phyloP scores from a whole-genome alignment of 495 filamentous ascomycete genomes.

The Parathielavia hyrcaniae region DNA sequence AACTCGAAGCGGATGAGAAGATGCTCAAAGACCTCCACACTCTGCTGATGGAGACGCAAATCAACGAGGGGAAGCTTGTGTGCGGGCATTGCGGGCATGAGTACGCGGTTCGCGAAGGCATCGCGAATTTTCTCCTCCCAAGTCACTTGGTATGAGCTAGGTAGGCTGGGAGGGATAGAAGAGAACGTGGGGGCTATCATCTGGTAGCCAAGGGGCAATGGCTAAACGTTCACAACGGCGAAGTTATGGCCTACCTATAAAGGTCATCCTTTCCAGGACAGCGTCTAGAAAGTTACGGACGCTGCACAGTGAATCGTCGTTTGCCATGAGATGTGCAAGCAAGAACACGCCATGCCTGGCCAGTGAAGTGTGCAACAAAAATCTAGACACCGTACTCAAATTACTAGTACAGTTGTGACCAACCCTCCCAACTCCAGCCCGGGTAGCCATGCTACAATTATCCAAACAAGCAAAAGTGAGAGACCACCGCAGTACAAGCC shows the following conservation, averaged over 20 bases:
- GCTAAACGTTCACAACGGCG: slow-evolving; percentile 2
- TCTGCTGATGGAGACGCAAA: slow-evolving; percentile 82
- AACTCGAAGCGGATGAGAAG: slow-evolving; percentile 56
- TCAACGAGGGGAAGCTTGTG: slow-evolving; percentile 77
- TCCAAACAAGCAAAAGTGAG: slow-evolving; percentile 7
- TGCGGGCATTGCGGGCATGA: slow-evolving; percentile 90
- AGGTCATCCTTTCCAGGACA: background rate
- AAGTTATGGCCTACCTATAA: background rate
- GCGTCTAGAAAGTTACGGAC: too few species aligned
- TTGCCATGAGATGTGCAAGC: background rate
- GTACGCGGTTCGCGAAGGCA: slow-evolving; percentile 88
- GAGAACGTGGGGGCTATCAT: background rate
- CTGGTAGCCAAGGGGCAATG: background rate
- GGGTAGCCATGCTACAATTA: slow-evolving; percentile 18
- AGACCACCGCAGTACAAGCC: background rate
- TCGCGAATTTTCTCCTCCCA: slow-evolving; percentile 91
- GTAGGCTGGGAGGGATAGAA: background rate
- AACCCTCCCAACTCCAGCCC: slow-evolving; percentile 20
- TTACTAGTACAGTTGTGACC: slow-evolving; percentile 13
- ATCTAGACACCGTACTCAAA: slow-evolving; percentile 14
- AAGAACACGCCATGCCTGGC: background rate
- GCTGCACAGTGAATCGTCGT: too few species aligned
- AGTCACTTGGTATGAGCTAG: slow-evolving; percentile 69
- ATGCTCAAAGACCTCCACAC: slow-evolving; percentile 69
- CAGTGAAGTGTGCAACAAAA: background rate